Evolutionary conservation across 192 early-diverging fungal species (phyloP).

Genomic region (Coemansia sp.): DNA sequence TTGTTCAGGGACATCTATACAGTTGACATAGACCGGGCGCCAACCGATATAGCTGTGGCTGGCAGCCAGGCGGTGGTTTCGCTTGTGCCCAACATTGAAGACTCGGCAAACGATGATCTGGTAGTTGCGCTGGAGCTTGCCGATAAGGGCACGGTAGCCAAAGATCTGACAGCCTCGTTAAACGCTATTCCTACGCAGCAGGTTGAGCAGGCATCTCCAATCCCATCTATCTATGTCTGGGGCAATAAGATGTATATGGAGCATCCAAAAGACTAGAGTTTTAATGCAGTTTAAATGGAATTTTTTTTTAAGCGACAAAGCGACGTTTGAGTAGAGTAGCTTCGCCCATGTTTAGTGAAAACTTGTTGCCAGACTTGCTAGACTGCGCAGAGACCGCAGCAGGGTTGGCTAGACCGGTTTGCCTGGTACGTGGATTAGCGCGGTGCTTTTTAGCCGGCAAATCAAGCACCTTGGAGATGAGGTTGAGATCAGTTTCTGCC

Average conservation of each 20-base stretch:
- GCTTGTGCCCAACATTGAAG: slow-evolving; percentile 3
- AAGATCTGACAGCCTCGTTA: slow-evolving; percentile 9
- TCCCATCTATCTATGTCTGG: slow-evolving; percentile 44
- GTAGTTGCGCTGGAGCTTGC: slow-evolving; percentile 12
- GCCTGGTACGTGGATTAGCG: slow-evolving; percentile 22
- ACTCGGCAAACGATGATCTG: not conserved
- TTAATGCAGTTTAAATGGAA: not conserved
- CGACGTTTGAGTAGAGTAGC: slow-evolving; percentile 50
- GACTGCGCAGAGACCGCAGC: not conserved
- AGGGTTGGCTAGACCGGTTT: not conserved
- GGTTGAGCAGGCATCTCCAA: not conserved
- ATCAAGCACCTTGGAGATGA: slow-evolving; percentile 49
- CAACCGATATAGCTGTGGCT: slow-evolving; percentile 30
- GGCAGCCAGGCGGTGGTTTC: slow-evolving; percentile 29
- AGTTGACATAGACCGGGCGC: slow-evolving; percentile 24
- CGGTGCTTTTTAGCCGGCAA: slow-evolving; percentile 48
- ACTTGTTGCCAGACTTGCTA: slow-evolving; percentile 13
- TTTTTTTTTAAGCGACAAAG: slow-evolving; percentile 29
- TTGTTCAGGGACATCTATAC: slow-evolving; percentile 12
- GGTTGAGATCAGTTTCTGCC: slow-evolving; percentile 45
- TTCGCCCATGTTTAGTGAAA: slow-evolving; percentile 53
- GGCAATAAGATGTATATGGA: slow-evolving; percentile 47
- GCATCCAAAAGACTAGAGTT: slow-evolving; percentile 20
- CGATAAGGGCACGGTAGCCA: slow-evolving; percentile 7
- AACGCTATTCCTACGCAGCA: slow-evolving; percentile 15